These are phyloP conservation scores for Nannochloropsis oceanica DNA, from an alignment of 108 stramenopile genomes.

Conservation along the genomic window DNA sequence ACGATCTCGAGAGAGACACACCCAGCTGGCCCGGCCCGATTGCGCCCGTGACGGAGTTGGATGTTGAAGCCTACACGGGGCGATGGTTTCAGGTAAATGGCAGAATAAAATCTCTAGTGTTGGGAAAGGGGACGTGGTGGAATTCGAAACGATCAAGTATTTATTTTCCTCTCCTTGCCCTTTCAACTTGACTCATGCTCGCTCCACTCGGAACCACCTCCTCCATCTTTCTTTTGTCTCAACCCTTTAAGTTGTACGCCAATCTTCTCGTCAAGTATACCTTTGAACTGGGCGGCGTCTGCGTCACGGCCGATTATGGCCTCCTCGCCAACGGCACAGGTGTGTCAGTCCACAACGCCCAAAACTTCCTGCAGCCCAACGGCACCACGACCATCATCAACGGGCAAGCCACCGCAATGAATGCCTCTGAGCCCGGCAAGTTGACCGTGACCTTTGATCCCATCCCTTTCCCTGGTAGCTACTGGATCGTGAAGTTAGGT, in stretches of 20 bases:
- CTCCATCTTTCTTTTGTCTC: background rate
- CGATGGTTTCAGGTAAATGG: background rate
- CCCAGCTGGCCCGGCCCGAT: background rate
- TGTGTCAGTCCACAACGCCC: background rate
- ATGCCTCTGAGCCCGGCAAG: background rate
- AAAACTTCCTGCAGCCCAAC: background rate
- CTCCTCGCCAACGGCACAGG: background rate
- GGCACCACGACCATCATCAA: background rate
- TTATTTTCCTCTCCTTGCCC: too few species aligned
- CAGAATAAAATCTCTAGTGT: background rate
- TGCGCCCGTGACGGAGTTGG: background rate
- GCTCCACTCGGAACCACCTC: too few species aligned
- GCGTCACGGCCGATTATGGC: background rate
- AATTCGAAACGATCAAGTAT: too few species aligned
- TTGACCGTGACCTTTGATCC: background rate
- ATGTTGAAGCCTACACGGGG: background rate
- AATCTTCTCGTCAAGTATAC: background rate
- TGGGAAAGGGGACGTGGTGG: too few species aligned
- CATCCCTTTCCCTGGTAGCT: background rate
- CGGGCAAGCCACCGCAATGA: background rate
- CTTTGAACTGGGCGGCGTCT: background rate
- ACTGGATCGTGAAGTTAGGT: background rate
- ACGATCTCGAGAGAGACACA: background rate
- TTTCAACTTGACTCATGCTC: too few species aligned
- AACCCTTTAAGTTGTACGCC: background rate